Evolutionary conservation across 441 rosid genomes (phyloP).

Genomic region (Daphne laureola): DNA sequence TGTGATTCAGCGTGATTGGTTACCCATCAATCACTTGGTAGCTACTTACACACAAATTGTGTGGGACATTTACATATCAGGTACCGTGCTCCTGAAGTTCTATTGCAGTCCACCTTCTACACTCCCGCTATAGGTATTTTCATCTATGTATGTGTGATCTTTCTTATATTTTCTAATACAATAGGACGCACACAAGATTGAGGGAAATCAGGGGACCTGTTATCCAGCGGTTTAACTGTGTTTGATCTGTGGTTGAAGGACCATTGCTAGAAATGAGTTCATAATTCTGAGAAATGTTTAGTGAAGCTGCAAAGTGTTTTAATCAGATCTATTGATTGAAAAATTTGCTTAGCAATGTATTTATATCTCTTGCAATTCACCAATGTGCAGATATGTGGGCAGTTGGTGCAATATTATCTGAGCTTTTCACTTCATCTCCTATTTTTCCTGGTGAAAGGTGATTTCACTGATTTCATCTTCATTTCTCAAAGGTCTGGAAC

Average conservation of each 20-base stretch:
- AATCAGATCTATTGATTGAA: background rate
- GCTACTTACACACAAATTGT: slow-evolving; percentile 7
- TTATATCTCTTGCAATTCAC: slow-evolving; percentile 13
- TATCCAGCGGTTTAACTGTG: too few species aligned
- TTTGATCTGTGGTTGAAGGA: too few species aligned
- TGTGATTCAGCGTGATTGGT: background rate
- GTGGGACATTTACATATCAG: slow-evolving; percentile 23
- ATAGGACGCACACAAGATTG: too few species aligned
- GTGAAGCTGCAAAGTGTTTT: slow-evolving; percentile 1
- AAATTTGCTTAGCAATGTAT: background rate
- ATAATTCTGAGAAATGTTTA: too few species aligned
- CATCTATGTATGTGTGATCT: background rate
- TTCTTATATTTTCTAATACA: too few species aligned
- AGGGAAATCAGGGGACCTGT: too few species aligned
- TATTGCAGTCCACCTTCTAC: slow-evolving; percentile 52
- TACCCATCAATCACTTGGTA: background rate
- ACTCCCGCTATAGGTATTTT: slow-evolving; percentile 64
- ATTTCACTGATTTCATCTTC: slow-evolving; percentile 5
- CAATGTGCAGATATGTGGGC: slow-evolving; percentile 68
- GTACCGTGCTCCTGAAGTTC: slow-evolving; percentile 76
- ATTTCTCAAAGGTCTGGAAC: background rate
- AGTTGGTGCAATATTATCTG: slow-evolving; percentile 69
- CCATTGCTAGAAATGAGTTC: too few species aligned
- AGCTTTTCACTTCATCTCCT: slow-evolving; percentile 58
- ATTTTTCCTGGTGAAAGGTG: slow-evolving; percentile 79